These are phyloP conservation scores for Diaporthe caulivora DNA, from an alignment of 2,329 filamentous ascomycete genomes.

Conservation along the genomic window DNA sequence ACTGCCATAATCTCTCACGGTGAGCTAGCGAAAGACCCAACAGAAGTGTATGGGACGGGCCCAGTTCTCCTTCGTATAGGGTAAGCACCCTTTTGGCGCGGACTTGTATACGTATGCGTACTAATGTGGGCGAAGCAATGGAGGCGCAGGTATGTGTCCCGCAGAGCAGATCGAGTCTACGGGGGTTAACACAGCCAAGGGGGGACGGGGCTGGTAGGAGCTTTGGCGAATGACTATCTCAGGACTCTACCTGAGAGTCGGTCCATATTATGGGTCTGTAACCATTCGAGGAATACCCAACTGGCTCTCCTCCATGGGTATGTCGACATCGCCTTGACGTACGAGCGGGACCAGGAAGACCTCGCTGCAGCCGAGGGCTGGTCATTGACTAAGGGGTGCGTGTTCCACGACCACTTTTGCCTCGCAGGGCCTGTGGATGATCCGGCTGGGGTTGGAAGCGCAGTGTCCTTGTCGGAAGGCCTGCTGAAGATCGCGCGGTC, in stretches of 20 bases:
- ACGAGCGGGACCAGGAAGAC: conserved; percentile 37
- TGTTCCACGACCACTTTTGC: conserved; percentile 40
- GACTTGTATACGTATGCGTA: not conserved
- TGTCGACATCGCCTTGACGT: conserved; percentile 36
- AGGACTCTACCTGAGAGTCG: conserved; percentile 19
- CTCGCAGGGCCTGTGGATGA: conserved; percentile 32
- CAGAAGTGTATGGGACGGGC: conserved; percentile 17
- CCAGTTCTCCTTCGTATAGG: conserved; percentile 30
- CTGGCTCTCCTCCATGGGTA: conserved; percentile 36
- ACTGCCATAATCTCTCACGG: conserved; percentile 30
- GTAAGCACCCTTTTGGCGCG: not conserved
- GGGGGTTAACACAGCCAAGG: not conserved
- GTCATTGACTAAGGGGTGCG: conserved; percentile 32
- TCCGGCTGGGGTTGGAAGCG: conserved; percentile 17
- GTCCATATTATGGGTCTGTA: conserved; percentile 36
- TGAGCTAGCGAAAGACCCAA: conserved; percentile 14
- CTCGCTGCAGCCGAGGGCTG: conserved; percentile 36
- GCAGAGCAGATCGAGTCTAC: not conserved
- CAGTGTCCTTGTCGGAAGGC: not conserved
- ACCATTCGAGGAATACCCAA: conserved; percentile 38
- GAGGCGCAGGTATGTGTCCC: conserved; percentile 23
- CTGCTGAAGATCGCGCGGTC: conserved; percentile 16
- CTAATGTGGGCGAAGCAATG: not conserved
- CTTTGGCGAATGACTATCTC: conserved; percentile 35
- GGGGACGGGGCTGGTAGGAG: conserved; percentile 32